Base-by-base conservation (phyloP, 768 basidiomycete species). In the Macrolepiota dolichaula region DNA sequence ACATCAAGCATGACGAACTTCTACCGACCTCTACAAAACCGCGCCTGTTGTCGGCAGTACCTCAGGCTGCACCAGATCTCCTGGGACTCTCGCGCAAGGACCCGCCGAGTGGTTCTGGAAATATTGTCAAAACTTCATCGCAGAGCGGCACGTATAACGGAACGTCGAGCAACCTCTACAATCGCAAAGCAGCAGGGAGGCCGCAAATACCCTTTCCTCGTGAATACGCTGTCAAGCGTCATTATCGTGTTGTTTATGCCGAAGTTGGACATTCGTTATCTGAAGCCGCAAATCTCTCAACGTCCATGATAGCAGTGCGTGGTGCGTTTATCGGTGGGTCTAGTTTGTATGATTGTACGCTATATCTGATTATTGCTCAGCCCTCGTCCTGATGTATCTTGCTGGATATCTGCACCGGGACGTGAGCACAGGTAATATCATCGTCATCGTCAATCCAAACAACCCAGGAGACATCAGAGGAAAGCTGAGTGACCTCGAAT, bases 401-500 rank as follows among this genome's bases (percentile, higher is more conserved):
- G 61, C 54, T 15, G 37, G 49, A 12, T 62, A 46, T 54, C 46
- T 51, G 9, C 54, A 62, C 36, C 40, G 61, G 7, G 61, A 56
- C n/a, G 25, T 62, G 11, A 62, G 55, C 13, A 6, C 32, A 12
- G 54, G 46, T 3, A 56, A 56, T 13, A 50, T 62, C 22, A 36
- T 62, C 13, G 6, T 47, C 1, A 49, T 27, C 12, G 49, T n/a
- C n/a, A n/a, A n/a, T n/a, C n/a, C n/a, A n/a, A n/a, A n/a, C n/a
- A n/a, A n/a, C n/a, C n/a, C n/a, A 17, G 19, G 54, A n/a, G 15
- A 32, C 3, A 12, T 11, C 4, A 6, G 37, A 6, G 53, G 46
- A 15, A 62, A 62, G 22, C 29, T 62, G 15, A 32, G 42, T 24
- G 61, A 62, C n/a, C 44, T 62, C 13, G 61, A 62, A 19, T 62